Percentiles rank a stretch among this genome's conserved stretches.
Evolutionary conservation across 805 yeast species (phyloP).

Genomic region (Candida taoyuanica): DNA sequence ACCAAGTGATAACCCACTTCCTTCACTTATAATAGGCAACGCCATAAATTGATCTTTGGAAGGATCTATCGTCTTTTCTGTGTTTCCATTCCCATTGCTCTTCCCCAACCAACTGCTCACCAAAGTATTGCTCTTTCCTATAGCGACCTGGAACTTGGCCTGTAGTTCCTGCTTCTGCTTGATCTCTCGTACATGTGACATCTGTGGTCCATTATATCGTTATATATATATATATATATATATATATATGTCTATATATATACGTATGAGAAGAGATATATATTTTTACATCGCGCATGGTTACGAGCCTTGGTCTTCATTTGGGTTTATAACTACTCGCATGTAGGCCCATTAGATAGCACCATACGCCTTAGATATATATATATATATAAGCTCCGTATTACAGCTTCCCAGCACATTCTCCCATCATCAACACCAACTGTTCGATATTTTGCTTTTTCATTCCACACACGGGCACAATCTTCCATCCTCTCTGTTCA

Average conservation of each 20-base stretch:
- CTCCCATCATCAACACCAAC: conserved; percentile 69
- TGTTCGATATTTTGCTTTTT: conserved; percentile 66
- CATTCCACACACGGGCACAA: conserved; percentile 81
- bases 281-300: too few species aligned
- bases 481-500: conserved; percentile 50
- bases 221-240: too few species aligned
- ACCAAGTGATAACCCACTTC: conserved; percentile 20
- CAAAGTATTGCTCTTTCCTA: conserved; percentile 15
- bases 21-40: conserved; percentile 23
- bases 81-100: conserved; percentile 7
- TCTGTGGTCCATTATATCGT: neutral
- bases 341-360: too few species aligned
- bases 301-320: too few species aligned
- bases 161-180: conserved; percentile 24
- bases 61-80: conserved; percentile 4
- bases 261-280: too few species aligned
- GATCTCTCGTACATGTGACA: conserved; percentile 27
- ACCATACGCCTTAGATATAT: too few species aligned
- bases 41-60: conserved; percentile 22
- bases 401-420: conserved; percentile 30
- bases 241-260: too few species aligned
- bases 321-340: too few species aligned
- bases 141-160: conserved; percentile 21
- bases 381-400: neutral
- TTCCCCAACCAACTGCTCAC: conserved; percentile 24